Evolutionary conservation across 2,329 filamentous ascomycete genomes (phyloP), one percentile per base, ranked within the genome.

Genomic region (Aspergillus pseudonomiae): DNA sequence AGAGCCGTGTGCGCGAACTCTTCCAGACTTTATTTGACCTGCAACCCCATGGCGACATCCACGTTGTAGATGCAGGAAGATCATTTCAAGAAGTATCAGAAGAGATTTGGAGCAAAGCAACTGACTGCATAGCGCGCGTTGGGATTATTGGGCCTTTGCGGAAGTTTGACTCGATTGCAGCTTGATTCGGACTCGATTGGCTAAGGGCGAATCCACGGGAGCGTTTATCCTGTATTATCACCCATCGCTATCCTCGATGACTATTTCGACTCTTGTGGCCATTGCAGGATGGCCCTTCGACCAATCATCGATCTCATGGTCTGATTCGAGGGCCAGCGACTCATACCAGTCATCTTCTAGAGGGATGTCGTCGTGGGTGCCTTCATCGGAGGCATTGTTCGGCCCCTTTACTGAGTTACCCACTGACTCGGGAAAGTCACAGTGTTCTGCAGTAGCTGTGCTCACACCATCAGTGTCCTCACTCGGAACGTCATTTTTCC

Each of bases 1-100:
- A 99, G 80, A 82, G 85, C 64, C 85, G 88, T 11, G 95, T 98
- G 16, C 82, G 92, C 24, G 85, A 89, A 65, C 76, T 96, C 57
- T 97, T 96, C 76, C 85, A 79, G 46, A 80, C 80, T 14, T 72
- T 89, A 68, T 79, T 83, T 66, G 70, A 77, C 61, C 72, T 74
- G 43, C 80, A 82, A 57, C 82, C 84, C 63, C 79, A 79, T 30
- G 81, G 83, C 34, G 82, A 86, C 65, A 83, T 89, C 61, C 77
- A 80, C 36, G 74, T 81, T 6, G 78, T 89, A 56, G 81, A 90
- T 79, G 88, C 86, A 4, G 84, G 84, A 2, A 75, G 73, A 39
- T 68, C 78, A 10, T 67, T 86, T 21, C 82, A 85, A 32, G 80
- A 83, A 39, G 86, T 89, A 12, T 80, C 82, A 32, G 66, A 69